A percentile compares a stretch with the other conserved stretches of the same genome.
These are phyloP conservation scores for Gossypium rotundifolium DNA, from an alignment of 345 rosid species.

Conservation along the genomic window DNA sequence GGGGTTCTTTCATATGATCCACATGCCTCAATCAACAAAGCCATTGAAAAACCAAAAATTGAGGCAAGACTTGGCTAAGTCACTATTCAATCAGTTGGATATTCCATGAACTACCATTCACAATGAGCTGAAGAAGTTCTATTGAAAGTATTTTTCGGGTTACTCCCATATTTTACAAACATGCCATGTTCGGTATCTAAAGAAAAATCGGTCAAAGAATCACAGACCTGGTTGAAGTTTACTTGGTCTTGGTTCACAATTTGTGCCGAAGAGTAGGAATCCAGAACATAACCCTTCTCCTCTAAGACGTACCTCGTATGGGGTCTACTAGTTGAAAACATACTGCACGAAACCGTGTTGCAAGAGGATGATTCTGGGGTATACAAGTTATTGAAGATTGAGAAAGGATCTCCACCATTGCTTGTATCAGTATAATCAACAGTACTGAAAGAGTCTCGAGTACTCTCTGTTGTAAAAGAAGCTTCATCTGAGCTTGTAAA, in stretches of 20 bases:
- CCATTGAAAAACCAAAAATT: conserved; percentile 25
- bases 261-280: conserved; percentile 29
- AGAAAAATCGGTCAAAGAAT: conserved; percentile 21
- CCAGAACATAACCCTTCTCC: conserved; percentile 39
- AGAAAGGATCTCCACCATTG: conserved; percentile 34
- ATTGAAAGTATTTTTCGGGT: conserved; percentile 28
- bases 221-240: conserved; percentile 18
- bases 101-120: conserved; percentile 22
- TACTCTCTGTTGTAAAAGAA: conserved; percentile 81
- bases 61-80: conserved; percentile 31
- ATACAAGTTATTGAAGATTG: conserved; percentile 45
- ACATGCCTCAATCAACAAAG: conserved; percentile 28
- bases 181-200: conserved; percentile 24
- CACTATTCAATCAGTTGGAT: conserved; percentile 19
- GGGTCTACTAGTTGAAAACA: conserved; percentile 39
- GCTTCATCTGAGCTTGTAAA: conserved; percentile 91
- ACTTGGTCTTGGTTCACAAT: conserved; percentile 18
- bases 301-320: conserved; percentile 46
- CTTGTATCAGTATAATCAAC: conserved; percentile 54
- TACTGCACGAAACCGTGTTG: conserved; percentile 52
- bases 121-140: conserved; percentile 37
- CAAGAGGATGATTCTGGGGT: conserved; percentile 33
- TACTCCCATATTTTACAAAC: conserved; percentile 43
- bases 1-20: conserved; percentile 9
- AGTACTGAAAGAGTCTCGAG: conserved; percentile 82